phyloP scores from a whole-genome alignment of 345 rosid genomes.

The Eucalyptus leucophloia region DNA sequence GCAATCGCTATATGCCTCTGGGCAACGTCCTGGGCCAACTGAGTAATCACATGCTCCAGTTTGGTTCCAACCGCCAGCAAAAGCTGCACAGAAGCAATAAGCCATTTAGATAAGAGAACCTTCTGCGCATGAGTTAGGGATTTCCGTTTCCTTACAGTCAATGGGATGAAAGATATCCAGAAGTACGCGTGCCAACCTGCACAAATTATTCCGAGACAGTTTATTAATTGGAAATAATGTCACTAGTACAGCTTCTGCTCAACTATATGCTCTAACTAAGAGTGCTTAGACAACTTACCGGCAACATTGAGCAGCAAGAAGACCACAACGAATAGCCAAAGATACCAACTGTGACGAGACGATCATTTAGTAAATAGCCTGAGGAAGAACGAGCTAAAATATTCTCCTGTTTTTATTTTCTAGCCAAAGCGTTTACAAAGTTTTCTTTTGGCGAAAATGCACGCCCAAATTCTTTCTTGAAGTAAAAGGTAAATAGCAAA shows the following conservation, averaged over 20 bases:
- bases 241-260: background rate
- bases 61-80: slow-evolving; percentile 70
- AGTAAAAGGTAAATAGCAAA: background rate
- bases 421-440: background rate
- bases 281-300: slow-evolving; percentile 16
- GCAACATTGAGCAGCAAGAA: slow-evolving; percentile 67
- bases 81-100: slow-evolving; percentile 22
- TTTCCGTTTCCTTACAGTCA: slow-evolving; percentile 34
- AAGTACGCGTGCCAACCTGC: slow-evolving; percentile 88
- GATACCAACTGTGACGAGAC: slow-evolving; percentile 61
- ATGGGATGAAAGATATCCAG: slow-evolving; percentile 66
- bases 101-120: background rate
- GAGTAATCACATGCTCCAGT: slow-evolving; percentile 62
- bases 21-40: slow-evolving; percentile 62
- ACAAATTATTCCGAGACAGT: background rate
- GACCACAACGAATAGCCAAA: slow-evolving; percentile 73
- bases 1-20: slow-evolving; percentile 52
- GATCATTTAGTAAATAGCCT: background rate
- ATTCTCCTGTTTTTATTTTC: background rate
- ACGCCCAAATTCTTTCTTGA: background rate
- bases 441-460: background rate
- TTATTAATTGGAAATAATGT: background rate
- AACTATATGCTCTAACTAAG: background rate
- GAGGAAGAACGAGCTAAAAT: background rate
- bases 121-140: background rate